phyloP scores from a whole-genome alignment of 805 yeast species.

The Monosporozyma siamensis region DNA sequence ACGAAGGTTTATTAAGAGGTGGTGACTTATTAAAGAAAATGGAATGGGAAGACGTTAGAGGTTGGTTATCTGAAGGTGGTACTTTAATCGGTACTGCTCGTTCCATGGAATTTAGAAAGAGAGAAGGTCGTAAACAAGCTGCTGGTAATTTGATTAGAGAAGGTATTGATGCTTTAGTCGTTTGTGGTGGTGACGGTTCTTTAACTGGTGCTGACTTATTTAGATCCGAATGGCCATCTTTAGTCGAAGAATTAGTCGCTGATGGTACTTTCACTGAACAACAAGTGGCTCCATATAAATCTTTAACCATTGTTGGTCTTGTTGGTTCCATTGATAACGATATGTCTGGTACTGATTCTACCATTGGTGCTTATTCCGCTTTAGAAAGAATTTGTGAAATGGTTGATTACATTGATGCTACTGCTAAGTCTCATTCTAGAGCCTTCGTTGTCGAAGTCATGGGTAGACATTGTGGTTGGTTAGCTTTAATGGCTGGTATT shows the following conservation, averaged over 20 bases:
- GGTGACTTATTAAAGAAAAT: slow-evolving; percentile 69
- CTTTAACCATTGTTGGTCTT: slow-evolving; percentile 80
- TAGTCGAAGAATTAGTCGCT: slow-evolving; percentile 60
- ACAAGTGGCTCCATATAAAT: slow-evolving; percentile 52
- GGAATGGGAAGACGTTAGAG: slow-evolving; percentile 92
- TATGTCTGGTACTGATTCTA: slow-evolving; percentile 93
- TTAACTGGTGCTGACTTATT: slow-evolving; percentile 94
- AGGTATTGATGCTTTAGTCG: slow-evolving; percentile 92
- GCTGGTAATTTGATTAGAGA: slow-evolving; percentile 74
- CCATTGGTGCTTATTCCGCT: slow-evolving; percentile 94
- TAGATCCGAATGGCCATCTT: slow-evolving; percentile 89
- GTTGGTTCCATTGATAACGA: slow-evolving; percentile 98
- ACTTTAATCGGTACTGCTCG: slow-evolving; percentile 95
- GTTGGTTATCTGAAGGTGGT: slow-evolving; percentile 88
- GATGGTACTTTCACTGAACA: slow-evolving; percentile 48
- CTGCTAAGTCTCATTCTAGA: slow-evolving; percentile 93
- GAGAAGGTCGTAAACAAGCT: slow-evolving; percentile 74
- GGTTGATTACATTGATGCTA: slow-evolving; percentile 94
- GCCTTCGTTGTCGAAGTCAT: slow-evolving; percentile 97
- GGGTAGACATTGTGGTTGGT: slow-evolving; percentile 99
- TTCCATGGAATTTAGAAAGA: slow-evolving; percentile 74
- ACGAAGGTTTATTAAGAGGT: slow-evolving; percentile 84
- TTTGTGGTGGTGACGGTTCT: slow-evolving; percentile 98
- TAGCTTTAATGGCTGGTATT: slow-evolving; percentile 94
- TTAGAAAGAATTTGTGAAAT: slow-evolving; percentile 86